phyloP scores from a whole-genome alignment of 345 rosid species.

The Eucalyptus erythrocorys region DNA sequence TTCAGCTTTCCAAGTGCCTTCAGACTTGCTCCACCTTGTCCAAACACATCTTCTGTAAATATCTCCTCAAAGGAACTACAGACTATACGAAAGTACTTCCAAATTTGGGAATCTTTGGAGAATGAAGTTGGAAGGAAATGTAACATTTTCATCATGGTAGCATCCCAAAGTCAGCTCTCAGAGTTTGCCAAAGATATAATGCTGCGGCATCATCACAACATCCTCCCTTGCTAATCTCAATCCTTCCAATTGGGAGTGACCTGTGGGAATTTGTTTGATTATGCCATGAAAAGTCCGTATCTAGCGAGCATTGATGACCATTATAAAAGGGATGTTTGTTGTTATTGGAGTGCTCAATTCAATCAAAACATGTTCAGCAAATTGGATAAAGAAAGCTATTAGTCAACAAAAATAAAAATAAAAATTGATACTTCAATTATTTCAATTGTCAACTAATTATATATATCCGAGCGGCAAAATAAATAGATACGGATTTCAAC shows the following conservation, averaged over 20 bases:
- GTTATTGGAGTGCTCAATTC: not conserved
- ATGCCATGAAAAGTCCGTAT: rapidly evolving
- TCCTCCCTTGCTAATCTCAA: not conserved
- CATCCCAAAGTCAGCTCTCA: rapidly evolving
- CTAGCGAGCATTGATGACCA: rapidly evolving
- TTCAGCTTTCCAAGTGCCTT: not conserved
- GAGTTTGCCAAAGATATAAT: not conserved
- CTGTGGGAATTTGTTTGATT: rapidly evolving
- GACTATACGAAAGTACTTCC: rapidly evolving
- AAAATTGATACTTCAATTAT: too few relatives aligned
- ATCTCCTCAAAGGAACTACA: not conserved
- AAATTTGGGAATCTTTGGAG: rapidly evolving
- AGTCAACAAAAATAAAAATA: too few relatives aligned
- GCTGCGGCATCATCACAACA: rapidly evolving
- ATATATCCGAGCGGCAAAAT: rapidly evolving
- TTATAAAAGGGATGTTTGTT: rapidly evolving
- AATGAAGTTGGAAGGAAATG: rapidly evolving
- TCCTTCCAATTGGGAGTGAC: rapidly evolving
- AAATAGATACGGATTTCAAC: rapidly evolving
- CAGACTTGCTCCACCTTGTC: rapidly evolving
- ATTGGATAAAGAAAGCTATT: too few relatives aligned
- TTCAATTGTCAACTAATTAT: too few relatives aligned
- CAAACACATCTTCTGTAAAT: not conserved
- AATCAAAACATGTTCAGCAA: rapidly evolving
- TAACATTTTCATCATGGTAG: rapidly evolving